phyloP scores from a whole-genome alignment of 495 filamentous ascomycete genomes.

The Emericellopsis terricola region DNA sequence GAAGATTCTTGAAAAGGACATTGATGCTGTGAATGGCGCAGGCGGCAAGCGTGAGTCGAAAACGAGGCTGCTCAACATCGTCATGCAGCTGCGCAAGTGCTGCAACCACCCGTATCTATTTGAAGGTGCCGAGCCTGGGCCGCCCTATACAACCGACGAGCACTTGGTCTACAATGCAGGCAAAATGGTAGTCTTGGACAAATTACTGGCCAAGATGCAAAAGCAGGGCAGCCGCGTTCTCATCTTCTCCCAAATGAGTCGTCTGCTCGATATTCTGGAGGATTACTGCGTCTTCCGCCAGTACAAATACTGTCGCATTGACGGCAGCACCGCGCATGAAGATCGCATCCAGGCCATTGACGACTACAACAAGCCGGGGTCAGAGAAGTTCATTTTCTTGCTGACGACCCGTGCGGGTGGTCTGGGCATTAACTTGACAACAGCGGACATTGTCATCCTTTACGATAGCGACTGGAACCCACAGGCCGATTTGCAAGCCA shows the following conservation, averaged over 20 bases:
- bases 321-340: constrained; percentile 92
- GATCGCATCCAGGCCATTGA: constrained; percentile 96
- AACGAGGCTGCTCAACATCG: constrained; percentile 95
- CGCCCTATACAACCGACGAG: constrained; percentile 95
- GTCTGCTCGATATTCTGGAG: constrained; percentile 90
- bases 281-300: constrained; percentile 95
- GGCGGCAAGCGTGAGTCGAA: constrained; percentile 97
- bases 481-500: constrained; percentile 93
- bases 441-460: constrained; percentile 91
- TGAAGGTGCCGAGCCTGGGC: constrained; percentile 92
- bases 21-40: constrained; percentile 95
- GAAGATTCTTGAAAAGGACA: constrained; percentile 97
- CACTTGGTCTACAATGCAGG: constrained; percentile 86
- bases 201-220: constrained; percentile 69
- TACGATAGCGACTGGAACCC: constrained; percentile 99
- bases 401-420: constrained; percentile 95
- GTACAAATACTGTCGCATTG: constrained; percentile 94
- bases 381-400: constrained; percentile 94
- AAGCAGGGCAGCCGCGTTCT: constrained; percentile 77
- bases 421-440: constrained; percentile 94
- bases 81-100: constrained; percentile 98
- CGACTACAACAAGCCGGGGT: constrained; percentile 89
- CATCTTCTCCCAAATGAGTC: constrained; percentile 99
- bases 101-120: constrained; percentile 99
- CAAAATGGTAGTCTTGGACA: constrained; percentile 97